Evolutionary conservation across 352 stramenopile genomes (phyloP).

Genomic region (Pythium diclinum): DNA sequence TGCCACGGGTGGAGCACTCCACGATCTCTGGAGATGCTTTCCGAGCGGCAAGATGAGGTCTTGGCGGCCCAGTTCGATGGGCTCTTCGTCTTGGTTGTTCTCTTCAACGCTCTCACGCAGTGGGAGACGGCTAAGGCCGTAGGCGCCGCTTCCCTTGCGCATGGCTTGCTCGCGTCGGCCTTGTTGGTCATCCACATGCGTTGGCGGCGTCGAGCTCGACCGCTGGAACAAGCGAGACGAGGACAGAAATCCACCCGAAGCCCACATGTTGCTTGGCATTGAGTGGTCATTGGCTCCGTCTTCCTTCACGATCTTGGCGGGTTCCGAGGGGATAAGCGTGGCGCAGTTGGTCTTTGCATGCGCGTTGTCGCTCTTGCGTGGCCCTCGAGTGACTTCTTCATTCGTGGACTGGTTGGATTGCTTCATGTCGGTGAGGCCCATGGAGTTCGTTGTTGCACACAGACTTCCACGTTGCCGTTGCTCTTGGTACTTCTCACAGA

Average conservation of each 20-base stretch:
- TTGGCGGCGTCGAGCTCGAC: conserved; percentile 34
- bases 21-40: conserved; percentile 40
- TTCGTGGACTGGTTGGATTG: conserved; percentile 27
- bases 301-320: not conserved
- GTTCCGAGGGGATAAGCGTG: not conserved
- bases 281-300: conserved; percentile 22
- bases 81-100: conserved; percentile 32
- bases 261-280: conserved; percentile 48
- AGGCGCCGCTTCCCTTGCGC: conserved; percentile 8
- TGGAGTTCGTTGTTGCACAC: conserved; percentile 16
- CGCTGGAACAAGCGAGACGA: conserved; percentile 54
- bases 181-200: conserved; percentile 13
- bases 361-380: conserved; percentile 4
- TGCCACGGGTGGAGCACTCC: conserved; percentile 41
- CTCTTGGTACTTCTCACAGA: conserved; percentile 7
- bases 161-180: not conserved
- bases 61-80: conserved; percentile 12
- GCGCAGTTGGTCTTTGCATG: conserved; percentile 9
- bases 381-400: conserved; percentile 11
- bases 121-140: conserved; percentile 12
- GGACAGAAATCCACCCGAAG: conserved; percentile 51
- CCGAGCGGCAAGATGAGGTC: conserved; percentile 24
- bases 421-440: conserved; percentile 30
- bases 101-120: conserved; percentile 23
- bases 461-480: conserved; percentile 2